These are phyloP conservation scores for Leucosporidium yakuticum DNA, from an alignment of 768 basidiomycete genomes.

Conservation along the genomic window DNA sequence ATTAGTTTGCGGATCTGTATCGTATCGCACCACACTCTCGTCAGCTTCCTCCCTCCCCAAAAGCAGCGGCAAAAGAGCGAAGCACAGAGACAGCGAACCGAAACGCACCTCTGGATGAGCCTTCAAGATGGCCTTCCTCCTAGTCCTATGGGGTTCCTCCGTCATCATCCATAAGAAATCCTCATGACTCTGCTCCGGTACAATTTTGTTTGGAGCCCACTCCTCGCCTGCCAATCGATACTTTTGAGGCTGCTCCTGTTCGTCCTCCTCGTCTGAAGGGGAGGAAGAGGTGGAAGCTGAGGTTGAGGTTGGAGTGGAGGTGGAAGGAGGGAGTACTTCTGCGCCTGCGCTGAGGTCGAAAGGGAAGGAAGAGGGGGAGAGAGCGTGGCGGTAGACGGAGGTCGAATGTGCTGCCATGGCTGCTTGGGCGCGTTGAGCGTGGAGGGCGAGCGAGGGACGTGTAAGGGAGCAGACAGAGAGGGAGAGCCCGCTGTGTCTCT, in stretches of 20 bases:
- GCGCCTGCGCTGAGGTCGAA: background rate
- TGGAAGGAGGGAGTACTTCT: background rate
- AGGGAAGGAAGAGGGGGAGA: no score
- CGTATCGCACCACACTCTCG: background rate
- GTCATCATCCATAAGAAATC: slow-evolving; percentile 98
- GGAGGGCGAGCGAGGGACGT: no score
- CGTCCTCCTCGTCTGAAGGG: slow-evolving; percentile 15
- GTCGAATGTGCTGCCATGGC: no score
- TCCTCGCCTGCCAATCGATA: slow-evolving; percentile 8
- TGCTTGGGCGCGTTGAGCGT: no score
- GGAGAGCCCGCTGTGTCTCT: no score
- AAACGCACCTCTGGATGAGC: slow-evolving; percentile 77
- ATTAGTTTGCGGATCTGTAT: slow-evolving; percentile 84
- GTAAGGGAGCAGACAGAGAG: no score
- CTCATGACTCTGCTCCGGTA: slow-evolving; percentile 63
- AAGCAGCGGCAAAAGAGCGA: background rate
- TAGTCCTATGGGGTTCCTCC: slow-evolving; percentile 89
- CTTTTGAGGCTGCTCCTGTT: slow-evolving; percentile 15
- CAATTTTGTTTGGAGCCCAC: slow-evolving; percentile 43
- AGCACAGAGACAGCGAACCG: background rate
- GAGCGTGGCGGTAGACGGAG: no score
- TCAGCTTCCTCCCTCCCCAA: background rate
- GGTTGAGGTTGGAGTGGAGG: background rate
- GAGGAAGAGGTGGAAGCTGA: no score
- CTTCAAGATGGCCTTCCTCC: slow-evolving; percentile 83